These are phyloP conservation scores for Aureobasidium sp. DNA, from an alignment of 2,329 filamentous ascomycete species.

Conservation along the genomic window DNA sequence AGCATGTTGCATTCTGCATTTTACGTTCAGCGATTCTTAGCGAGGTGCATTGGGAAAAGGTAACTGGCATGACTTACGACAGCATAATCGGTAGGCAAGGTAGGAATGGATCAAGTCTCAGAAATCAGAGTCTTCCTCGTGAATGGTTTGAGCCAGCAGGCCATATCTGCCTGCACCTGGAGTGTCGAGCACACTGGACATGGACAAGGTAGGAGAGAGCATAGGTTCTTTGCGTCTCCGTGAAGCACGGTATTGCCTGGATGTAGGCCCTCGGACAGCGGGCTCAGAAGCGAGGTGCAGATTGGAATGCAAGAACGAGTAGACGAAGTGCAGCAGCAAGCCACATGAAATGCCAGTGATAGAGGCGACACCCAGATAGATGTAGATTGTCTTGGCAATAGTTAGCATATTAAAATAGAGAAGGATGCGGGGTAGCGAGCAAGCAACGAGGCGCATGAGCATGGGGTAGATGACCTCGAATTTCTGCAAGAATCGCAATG, in stretches of 20 bases:
- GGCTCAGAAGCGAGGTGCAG: constrained; percentile 16
- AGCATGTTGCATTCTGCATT: background rate
- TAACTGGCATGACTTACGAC: constrained; percentile 3
- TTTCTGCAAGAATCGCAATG: constrained; percentile 42
- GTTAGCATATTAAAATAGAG: constrained; percentile 21
- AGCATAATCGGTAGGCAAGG: background rate
- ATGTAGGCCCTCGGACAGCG: constrained; percentile 17
- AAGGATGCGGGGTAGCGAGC: background rate
- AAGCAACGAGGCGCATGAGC: background rate
- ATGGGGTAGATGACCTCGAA: constrained; percentile 38
- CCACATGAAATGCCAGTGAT: constrained; percentile 59
- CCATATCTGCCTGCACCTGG: constrained; percentile 34
- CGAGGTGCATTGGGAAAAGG: constrained; percentile 11
- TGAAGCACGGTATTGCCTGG: constrained; percentile 26
- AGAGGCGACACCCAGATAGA: constrained; percentile 57
- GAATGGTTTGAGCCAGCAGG: constrained; percentile 57
- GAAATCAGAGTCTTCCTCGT: constrained; percentile 55
- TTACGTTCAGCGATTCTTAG: constrained; percentile 3
- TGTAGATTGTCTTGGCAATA: constrained; percentile 36
- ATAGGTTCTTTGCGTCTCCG: constrained; percentile 18
- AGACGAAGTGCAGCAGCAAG: constrained; percentile 49
- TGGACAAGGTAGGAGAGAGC: constrained; percentile 14
- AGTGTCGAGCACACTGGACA: constrained; percentile 22
- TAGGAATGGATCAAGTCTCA: constrained; percentile 20
- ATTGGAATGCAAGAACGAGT: constrained; percentile 37